Percentiles rank a stretch among this genome's conserved stretches.
Conservation (phyloP, 2,329 filamentous ascomycete species). For the Diaporthe helianthi region DNA sequence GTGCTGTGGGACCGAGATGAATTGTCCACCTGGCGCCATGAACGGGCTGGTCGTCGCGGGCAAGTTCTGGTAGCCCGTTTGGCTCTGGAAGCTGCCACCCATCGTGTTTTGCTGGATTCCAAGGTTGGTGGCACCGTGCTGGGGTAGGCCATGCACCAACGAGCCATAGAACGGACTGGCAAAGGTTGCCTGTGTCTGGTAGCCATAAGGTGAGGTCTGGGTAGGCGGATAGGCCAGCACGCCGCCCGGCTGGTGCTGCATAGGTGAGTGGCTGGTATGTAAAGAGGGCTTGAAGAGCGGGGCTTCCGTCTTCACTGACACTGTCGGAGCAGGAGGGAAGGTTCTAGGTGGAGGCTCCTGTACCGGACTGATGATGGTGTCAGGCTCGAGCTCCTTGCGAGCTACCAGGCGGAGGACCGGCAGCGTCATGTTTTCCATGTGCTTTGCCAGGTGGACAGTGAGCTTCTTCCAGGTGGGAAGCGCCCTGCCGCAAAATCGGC, state of each 20-base stretch:
- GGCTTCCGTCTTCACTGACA: conserved; percentile 43
- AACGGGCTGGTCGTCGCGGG: conserved; percentile 43
- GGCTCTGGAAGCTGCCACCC: conserved; percentile 31
- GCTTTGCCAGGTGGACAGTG: conserved; percentile 90
- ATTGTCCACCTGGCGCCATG: conserved; percentile 40
- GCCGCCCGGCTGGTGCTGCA: conserved; percentile 26
- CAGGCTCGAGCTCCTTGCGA: conserved; percentile 54
- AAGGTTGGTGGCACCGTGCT: conserved; percentile 4
- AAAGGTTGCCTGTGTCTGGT: conserved; percentile 34
- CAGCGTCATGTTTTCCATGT: conserved; percentile 91
- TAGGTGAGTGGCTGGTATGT: conserved; percentile 30
- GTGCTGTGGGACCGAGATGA: conserved; percentile 43
- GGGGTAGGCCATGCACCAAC: conserved; percentile 29
- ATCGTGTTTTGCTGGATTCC: conserved; percentile 32
- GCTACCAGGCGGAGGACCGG: conserved; percentile 73
- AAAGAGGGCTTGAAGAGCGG: conserved; percentile 37
- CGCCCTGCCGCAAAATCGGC: conserved; percentile 83
- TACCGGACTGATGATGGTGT: conserved; percentile 73
- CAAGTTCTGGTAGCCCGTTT: conserved; percentile 40
- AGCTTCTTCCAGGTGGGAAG: conserved; percentile 91
- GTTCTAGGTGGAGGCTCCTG: conserved; percentile 59
- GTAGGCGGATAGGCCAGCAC: conserved; percentile 26
- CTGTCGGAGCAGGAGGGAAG: conserved; percentile 43
- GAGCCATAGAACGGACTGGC: conserved; percentile 28
- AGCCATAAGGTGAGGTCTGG: conserved; percentile 33